phyloP scores from a whole-genome alignment of 2,329 filamentous ascomycete genomes.

The Penicillium sp. region DNA sequence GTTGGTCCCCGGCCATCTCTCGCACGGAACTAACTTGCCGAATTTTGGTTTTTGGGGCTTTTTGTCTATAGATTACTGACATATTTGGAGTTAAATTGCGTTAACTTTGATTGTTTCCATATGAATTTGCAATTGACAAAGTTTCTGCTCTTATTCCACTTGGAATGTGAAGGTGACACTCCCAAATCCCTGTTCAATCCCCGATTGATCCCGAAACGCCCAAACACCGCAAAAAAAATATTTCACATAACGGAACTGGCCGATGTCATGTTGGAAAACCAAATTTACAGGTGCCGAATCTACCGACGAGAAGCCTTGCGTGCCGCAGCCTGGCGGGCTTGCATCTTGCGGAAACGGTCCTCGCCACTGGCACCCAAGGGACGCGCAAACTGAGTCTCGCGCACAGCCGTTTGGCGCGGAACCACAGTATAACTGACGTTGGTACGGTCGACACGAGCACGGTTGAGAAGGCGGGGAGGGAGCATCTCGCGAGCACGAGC shows the following conservation, averaged over 20 bases:
- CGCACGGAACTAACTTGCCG: constrained; percentile 9
- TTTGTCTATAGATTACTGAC: not conserved
- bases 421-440: constrained; percentile 63
- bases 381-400: constrained; percentile 48
- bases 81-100: not conserved
- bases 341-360: constrained; percentile 51
- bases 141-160: constrained; percentile 12
- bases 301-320: constrained; percentile 43
- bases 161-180: constrained; percentile 7
- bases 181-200: constrained; percentile 16
- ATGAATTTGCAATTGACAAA: not conserved
- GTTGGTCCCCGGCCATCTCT: constrained; percentile 8
- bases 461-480: constrained; percentile 54
- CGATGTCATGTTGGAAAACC: not conserved
- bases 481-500: constrained; percentile 55
- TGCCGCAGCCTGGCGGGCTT: constrained; percentile 48
- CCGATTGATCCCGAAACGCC: constrained; percentile 28
- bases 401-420: constrained; percentile 56
- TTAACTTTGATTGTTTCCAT: not conserved
- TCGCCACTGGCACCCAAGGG: constrained; percentile 49
- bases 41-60: not conserved
- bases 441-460: constrained; percentile 60
- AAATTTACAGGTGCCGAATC: constrained; percentile 4
- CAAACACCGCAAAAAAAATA: constrained; percentile 11
- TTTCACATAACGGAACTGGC: constrained; percentile 9